phyloP scores from a whole-genome alignment of 2,329 filamentous ascomycete genomes.

The Xylariaceae sp. region DNA sequence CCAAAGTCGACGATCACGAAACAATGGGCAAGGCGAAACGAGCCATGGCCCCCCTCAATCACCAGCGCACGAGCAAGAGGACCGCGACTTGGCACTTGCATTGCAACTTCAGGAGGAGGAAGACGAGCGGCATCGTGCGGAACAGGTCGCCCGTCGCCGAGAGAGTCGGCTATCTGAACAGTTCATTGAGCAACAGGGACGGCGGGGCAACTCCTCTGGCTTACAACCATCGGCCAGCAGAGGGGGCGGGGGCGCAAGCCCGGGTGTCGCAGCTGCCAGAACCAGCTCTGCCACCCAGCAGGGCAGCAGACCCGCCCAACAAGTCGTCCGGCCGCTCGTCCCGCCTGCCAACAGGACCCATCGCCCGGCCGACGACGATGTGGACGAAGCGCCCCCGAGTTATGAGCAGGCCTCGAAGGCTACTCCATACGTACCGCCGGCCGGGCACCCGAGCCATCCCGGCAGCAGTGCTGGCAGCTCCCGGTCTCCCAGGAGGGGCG shows the following conservation, averaged over 20 bases:
- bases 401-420: constrained; percentile 51
- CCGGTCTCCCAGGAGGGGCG: constrained; percentile 11
- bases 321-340: constrained; percentile 40
- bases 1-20: constrained; percentile 27
- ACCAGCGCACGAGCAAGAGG: constrained; percentile 59
- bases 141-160: constrained; percentile 54
- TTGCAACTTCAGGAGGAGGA: constrained; percentile 94
- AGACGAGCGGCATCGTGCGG: constrained; percentile 63
- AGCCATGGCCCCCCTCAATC: constrained; percentile 24
- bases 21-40: constrained; percentile 12
- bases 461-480: constrained; percentile 28
- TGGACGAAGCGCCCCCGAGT: constrained; percentile 47
- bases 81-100: constrained; percentile 79
- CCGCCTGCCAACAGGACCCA: constrained; percentile 33
- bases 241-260: constrained; percentile 15
- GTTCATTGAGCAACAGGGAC: constrained; percentile 59
- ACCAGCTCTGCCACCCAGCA: constrained; percentile 17
- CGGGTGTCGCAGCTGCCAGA: constrained; percentile 16
- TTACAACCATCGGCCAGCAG: constrained; percentile 10
- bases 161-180: constrained; percentile 63
- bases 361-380: constrained; percentile 27
- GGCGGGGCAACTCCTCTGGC: constrained; percentile 22
- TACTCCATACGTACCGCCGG: constrained; percentile 43
- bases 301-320: constrained; percentile 24
- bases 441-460: constrained; percentile 43